phyloP scores from a whole-genome alignment of 352 stramenopile genomes.

The Globisporangium lucens region DNA sequence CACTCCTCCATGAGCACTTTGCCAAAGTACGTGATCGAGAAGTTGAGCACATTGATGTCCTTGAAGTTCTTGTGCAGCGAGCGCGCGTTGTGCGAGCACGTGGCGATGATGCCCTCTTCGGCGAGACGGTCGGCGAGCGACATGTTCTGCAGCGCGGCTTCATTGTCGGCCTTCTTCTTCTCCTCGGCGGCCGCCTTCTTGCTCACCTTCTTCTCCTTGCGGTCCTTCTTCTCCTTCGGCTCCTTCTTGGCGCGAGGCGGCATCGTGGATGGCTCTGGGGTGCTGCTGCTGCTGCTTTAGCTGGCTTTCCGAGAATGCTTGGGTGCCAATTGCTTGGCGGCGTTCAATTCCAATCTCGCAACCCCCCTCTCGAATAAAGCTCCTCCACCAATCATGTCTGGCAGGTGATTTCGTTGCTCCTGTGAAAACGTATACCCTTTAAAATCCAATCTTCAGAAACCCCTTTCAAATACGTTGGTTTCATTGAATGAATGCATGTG shows the following conservation, averaged over 20 bases:
- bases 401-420: neutral
- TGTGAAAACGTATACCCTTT: neutral
- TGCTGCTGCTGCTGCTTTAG: slow-evolving; percentile 5
- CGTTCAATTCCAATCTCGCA: neutral
- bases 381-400: slow-evolving; percentile 12
- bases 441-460: slow-evolving; percentile 4
- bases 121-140: slow-evolving; percentile 87
- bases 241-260: slow-evolving; percentile 31
- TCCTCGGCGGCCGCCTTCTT: slow-evolving; percentile 75
- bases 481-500: no score
- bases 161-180: slow-evolving; percentile 73
- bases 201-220: slow-evolving; percentile 73
- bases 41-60: slow-evolving; percentile 97
- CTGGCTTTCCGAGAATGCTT: slow-evolving; percentile 10
- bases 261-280: slow-evolving; percentile 7
- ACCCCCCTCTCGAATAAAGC: slow-evolving; percentile 15
- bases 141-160: slow-evolving; percentile 63
- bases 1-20: slow-evolving; percentile 96
- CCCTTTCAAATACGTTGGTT: neutral
- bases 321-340: neutral
- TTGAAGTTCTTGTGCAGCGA: slow-evolving; percentile 94
- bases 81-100: slow-evolving; percentile 92
- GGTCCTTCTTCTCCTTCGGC: slow-evolving; percentile 70
- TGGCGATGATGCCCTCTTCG: slow-evolving; percentile 94
- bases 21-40: slow-evolving; percentile 96